Base-by-base conservation (phyloP, 2,329 filamentous ascomycete genomes). In the Cladosporium sp. region DNA sequence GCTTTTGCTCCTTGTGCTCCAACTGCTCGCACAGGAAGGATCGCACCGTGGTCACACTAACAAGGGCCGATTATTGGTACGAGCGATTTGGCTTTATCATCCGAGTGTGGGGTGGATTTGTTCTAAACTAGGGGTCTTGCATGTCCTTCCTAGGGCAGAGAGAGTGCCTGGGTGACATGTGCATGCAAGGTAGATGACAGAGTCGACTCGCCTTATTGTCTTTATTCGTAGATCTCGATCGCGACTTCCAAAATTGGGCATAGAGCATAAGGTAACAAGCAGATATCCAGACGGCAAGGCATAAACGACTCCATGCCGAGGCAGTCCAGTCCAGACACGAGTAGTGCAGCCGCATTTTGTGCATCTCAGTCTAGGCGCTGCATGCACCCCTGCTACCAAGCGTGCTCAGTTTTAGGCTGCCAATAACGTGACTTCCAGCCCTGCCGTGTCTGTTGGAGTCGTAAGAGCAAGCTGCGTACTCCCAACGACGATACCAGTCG, bases 11-110 rank as follows among this genome's bases (percentile, higher is more conserved):
- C 8, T 25, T 49, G 20, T n/a, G 14, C 9, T 8, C 30, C 30
- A 12, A 34, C 14, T 54, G 20, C 37, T 45, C 28, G 39, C n/a
- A 47, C 39, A 55, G 7, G 28, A 47, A 55, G 19, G 34, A 49
- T 34, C 30, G 11, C 11, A 34, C 30, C 9, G 30, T 30, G 42
- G 54, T 56, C 8, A 42, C 40, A 49, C 54, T 34, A 56, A 56
- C 28, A 37, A 25, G 28, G 28, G n/a, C 15, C 54, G 42, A 40
- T 56, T 56, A 40, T 56, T 56, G 54, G 54, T 30, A 39, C 34
- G 30, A 20, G 15, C 30, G 15, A 15, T 55, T 36, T 55, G 38
- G 51, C 43, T 19, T 17, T 28, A n/a, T 47, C 14, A 47, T 50
- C 36, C 51, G 15, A 14, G 22, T 36, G 51, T 55, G 39, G 39